These are phyloP conservation scores for Mycena vitilis DNA, from an alignment of 768 basidiomycete genomes.

Conservation along the genomic window DNA sequence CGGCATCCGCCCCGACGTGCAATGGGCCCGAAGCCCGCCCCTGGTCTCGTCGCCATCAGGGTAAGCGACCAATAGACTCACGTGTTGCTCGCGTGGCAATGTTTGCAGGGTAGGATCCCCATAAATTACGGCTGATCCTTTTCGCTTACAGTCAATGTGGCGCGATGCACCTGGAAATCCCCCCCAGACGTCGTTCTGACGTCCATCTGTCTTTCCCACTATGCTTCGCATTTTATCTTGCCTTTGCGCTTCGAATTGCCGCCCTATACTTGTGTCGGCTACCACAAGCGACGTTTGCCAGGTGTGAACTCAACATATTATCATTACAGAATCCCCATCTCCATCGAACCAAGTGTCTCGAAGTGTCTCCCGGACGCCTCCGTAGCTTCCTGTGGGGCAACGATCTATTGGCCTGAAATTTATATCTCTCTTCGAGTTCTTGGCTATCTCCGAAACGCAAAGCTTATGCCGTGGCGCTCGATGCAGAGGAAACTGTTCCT, in stretches of 20 bases:
- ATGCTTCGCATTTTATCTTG: neutral
- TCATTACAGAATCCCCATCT: neutral
- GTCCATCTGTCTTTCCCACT: neutral
- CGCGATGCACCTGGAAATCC: no score
- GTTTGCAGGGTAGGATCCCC: slow-evolving; percentile 8
- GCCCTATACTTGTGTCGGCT: neutral
- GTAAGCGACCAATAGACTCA: neutral
- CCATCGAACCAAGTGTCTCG: no score
- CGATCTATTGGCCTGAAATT: no score
- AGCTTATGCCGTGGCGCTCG: no score
- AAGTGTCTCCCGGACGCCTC: no score
- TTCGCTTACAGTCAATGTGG: neutral
- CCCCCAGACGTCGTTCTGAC: neutral
- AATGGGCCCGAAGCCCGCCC: neutral
- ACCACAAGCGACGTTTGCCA: neutral
- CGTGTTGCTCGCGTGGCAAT: slow-evolving; percentile 9
- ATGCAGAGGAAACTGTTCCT: no score
- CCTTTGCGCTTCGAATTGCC: neutral
- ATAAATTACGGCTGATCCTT: neutral
- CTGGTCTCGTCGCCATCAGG: neutral
- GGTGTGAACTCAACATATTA: neutral
- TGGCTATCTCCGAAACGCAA: no score
- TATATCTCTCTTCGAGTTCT: no score
- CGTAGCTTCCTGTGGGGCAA: no score
- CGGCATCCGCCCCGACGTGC: neutral